Evolutionary conservation across 2,329 filamentous ascomycete genomes (phyloP).

Genomic region (Drechslerella coelobrocha): DNA sequence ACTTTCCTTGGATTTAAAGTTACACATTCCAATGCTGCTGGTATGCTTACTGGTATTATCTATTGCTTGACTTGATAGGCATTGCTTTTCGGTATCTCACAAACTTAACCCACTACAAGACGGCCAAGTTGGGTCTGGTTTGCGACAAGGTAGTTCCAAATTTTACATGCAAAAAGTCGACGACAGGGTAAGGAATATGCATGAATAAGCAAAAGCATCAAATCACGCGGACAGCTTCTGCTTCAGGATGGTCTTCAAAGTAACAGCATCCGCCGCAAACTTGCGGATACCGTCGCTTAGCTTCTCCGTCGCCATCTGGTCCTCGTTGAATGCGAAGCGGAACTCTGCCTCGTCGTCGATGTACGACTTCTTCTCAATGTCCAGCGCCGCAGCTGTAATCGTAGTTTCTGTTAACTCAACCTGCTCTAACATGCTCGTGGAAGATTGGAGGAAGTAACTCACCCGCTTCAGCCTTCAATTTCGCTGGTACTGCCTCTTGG

Average conservation of each 20-base stretch:
- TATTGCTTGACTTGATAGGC: too few species aligned
- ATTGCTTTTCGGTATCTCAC: not conserved
- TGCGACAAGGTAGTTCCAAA: not conserved
- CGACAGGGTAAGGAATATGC: not conserved
- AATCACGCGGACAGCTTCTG: slow-evolving; percentile 71
- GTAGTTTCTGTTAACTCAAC: not conserved
- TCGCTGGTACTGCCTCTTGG: slow-evolving; percentile 80
- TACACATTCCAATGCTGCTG: too few species aligned
- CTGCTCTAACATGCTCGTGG: slow-evolving; percentile 2
- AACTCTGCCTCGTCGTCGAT: slow-evolving; percentile 86
- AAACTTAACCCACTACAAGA: too few species aligned
- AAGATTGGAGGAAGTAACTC: not conserved
- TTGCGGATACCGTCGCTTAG: slow-evolving; percentile 99
- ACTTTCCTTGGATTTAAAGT: too few species aligned
- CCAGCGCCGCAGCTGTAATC: slow-evolving; percentile 64
- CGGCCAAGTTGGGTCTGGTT: too few species aligned
- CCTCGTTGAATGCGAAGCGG: slow-evolving; percentile 99
- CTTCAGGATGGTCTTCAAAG: slow-evolving; percentile 89
- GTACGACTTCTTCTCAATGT: slow-evolving; percentile 89
- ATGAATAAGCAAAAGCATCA: not conserved
- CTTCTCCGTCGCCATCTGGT: slow-evolving; percentile 99
- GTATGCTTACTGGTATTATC: too few species aligned
- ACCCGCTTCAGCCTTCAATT: slow-evolving; percentile 76
- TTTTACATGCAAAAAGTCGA: not conserved
- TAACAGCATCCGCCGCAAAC: slow-evolving; percentile 94